phyloP scores from a whole-genome alignment of 495 filamentous ascomycete genomes.

The Aspergillus ellipticus region DNA sequence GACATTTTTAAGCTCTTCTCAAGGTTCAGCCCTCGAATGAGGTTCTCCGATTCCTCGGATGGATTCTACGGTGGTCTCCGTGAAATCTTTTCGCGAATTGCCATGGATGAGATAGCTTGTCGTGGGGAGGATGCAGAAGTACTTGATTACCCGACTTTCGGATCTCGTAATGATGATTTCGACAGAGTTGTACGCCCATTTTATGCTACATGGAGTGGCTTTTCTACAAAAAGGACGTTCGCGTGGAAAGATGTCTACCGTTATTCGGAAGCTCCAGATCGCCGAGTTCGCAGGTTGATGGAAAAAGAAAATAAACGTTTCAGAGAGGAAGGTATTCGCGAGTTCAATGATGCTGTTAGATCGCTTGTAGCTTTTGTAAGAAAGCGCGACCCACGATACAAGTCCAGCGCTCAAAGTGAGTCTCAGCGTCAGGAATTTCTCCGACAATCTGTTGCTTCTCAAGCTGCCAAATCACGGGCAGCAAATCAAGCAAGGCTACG shows the following conservation, averaged over 20 bases:
- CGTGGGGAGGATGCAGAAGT: conserved; percentile 59
- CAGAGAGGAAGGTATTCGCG: conserved; percentile 75
- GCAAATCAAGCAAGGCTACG: conserved; percentile 72
- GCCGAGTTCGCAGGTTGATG: conserved; percentile 76
- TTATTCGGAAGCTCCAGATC: conserved; percentile 80
- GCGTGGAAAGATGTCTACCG: conserved; percentile 84
- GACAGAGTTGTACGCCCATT: conserved; percentile 73
- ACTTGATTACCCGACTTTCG: conserved; percentile 76
- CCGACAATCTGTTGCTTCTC: conserved; percentile 72
- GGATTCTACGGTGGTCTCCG: conserved; percentile 82
- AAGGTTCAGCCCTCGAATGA: conserved; percentile 69
- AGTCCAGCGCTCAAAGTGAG: conserved; percentile 64
- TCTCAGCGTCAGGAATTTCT: conserved; percentile 75
- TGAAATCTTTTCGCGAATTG: conserved; percentile 73
- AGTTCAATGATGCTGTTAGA: conserved; percentile 91
- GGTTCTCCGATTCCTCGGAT: conserved; percentile 67
- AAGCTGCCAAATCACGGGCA: conserved; percentile 78
- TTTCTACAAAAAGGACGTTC: conserved; percentile 81
- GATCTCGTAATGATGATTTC: conserved; percentile 60
- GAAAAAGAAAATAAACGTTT: conserved; percentile 91
- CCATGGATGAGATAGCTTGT: conserved; percentile 74
- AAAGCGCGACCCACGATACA: conserved; percentile 86
- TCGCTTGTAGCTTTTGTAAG: conserved; percentile 86
- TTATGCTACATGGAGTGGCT: conserved; percentile 76
- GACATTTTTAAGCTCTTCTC: conserved; percentile 72